Base-by-base conservation (phyloP, 2,329 filamentous ascomycete genomes). In the Ophiostoma australiae region DNA sequence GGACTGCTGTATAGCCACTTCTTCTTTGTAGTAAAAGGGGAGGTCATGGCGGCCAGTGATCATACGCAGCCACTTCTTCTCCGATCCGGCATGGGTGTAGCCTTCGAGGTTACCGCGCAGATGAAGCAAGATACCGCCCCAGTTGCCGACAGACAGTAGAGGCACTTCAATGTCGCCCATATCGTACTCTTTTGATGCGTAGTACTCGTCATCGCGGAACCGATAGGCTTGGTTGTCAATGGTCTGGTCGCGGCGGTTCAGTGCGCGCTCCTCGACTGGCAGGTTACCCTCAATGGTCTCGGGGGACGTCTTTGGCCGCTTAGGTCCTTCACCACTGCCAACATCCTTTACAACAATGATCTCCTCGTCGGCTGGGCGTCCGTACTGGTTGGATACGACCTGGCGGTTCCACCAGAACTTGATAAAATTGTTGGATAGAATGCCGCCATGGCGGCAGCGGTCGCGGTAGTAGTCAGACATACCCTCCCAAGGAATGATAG, bases 31-130 rank as follows among this genome's bases (percentile, higher is more conserved):
- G 79, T 91, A 92, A 77, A 92, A 91, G 0, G 90, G 90, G 1
- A 92, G 81, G 75, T 92, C 90, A 73, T 92, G 90, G 0, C 90
- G 84, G 1, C 90, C 90, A 0, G 86, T 88, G 76, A 91, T 89
- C 77, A 91, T 87, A 7, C 89, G 85, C 0, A 92, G 81, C 74
- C 89, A 92, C 77, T 92, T 92, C 73, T 88, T 81, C 72, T 87
- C 82, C 0, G 89, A 91, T 0, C 88, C 87, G 0, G 89, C 89
- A 67, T 87, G 82, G 1, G 80, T 80, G 71, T 85, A 92, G 0
- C 89, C 90, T 75, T 90, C 83, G 8, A 92, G 82, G 74, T 92
- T 92, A 1, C 90, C 90, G 8, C 89, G 83, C 5, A 91, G 82
- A 74, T 92, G 90, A 1, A 92, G 82, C 4, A 89, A 78, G 67